These are phyloP conservation scores for Tuber aestivum DNA, from an alignment of 495 filamentous ascomycete genomes.

Conservation along the genomic window DNA sequence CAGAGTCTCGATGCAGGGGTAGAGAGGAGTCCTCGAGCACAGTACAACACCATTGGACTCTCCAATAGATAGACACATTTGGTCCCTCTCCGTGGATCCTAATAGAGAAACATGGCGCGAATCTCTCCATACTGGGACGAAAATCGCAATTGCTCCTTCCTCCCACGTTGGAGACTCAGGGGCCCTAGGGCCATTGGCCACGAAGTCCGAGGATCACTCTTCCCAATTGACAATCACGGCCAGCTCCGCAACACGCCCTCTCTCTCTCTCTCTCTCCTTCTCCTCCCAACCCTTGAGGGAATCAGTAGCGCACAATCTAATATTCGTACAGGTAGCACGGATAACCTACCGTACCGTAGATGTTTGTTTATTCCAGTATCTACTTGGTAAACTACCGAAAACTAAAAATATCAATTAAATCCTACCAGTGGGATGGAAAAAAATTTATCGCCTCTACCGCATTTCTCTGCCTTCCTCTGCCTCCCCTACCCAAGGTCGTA, in stretches of 20 bases:
- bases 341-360: not conserved
- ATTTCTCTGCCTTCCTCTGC: not conserved
- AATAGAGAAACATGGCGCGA: not conserved
- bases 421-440: not conserved
- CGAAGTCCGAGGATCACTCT: not conserved
- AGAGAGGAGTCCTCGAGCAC: too few species aligned
- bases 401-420: constrained; percentile 1
- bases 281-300: not conserved
- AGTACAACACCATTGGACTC: not conserved
- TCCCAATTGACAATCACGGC: not conserved
- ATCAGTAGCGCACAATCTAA: not conserved
- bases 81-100: not conserved
- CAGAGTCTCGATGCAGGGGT: not conserved
- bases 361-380: not conserved
- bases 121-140: not conserved
- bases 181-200: not conserved
- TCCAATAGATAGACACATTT: not conserved
- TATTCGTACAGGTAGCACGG: not conserved
- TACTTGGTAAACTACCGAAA: not conserved
- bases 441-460: not conserved
- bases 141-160: not conserved
- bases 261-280: not conserved
- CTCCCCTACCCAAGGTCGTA: not conserved
- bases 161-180: not conserved
- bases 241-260: not conserved